These are phyloP conservation scores for Pythium aristosporum DNA, from an alignment of 352 stramenopile genomes.

Conservation along the genomic window DNA sequence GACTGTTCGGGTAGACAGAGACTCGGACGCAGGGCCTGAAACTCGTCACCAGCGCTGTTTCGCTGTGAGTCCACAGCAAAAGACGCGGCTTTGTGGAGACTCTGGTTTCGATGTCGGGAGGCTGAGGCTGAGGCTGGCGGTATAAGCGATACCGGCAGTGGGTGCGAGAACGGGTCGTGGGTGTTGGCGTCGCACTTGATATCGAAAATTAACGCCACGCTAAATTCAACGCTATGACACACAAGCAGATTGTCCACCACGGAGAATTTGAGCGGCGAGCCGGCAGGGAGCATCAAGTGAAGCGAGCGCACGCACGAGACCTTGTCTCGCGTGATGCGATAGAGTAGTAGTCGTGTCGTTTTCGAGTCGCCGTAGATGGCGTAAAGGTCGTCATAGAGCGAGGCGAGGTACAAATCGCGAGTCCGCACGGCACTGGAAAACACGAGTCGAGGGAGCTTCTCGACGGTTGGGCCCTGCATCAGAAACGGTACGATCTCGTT, in stretches of 20 bases:
- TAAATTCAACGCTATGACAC: constrained; percentile 80
- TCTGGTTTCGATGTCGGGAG: background rate
- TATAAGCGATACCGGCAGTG: constrained; percentile 56
- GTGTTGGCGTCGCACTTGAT: constrained; percentile 55
- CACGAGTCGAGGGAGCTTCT: constrained; percentile 71
- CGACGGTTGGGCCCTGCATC: constrained; percentile 50
- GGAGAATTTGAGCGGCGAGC: constrained; percentile 61
- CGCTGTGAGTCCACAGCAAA: background rate
- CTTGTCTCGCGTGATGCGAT: constrained; percentile 59
- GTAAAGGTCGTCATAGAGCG: constrained; percentile 71
- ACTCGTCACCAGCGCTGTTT: background rate
- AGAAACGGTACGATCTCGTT: constrained; percentile 78
- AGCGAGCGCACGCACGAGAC: constrained; percentile 75
- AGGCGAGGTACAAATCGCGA: constrained; percentile 57
- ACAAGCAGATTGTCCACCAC: constrained; percentile 84
- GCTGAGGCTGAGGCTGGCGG: constrained; percentile 23
- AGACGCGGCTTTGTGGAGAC: constrained; percentile 4
- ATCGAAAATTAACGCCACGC: constrained; percentile 80
- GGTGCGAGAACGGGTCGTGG: constrained; percentile 69
- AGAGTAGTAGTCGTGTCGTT: constrained; percentile 68
- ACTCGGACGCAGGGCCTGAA: background rate
- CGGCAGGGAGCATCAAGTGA: constrained; percentile 62
- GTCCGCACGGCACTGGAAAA: constrained; percentile 60
- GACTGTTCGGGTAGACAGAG: background rate
- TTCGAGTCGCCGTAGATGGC: constrained; percentile 57